Evolutionary conservation across 306 rosid species (phyloP).

Genomic region (Fragaria ananassa): DNA sequence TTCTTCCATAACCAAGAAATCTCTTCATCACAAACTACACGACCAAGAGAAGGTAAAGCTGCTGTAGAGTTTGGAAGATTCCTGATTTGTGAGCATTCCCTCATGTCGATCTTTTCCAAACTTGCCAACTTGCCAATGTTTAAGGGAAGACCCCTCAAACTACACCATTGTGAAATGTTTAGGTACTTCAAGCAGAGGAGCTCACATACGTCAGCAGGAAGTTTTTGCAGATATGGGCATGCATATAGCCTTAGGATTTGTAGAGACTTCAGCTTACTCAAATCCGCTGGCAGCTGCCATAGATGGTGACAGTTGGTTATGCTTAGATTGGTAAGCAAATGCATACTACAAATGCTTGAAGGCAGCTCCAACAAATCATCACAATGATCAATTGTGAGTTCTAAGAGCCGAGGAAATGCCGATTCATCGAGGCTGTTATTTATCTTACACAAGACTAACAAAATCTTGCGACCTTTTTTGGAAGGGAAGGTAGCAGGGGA

Average conservation of each 20-base stretch:
- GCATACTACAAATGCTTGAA: conserved; percentile 57
- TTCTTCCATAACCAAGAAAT: conserved; percentile 62
- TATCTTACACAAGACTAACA: conserved; percentile 57
- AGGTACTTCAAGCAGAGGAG: conserved; percentile 52
- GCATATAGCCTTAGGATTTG: conserved; percentile 68
- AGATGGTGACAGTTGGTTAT: conserved; percentile 76
- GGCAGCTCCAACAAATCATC: conserved; percentile 59
- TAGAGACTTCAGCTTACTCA: conserved; percentile 45
- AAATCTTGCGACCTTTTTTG: conserved; percentile 50
- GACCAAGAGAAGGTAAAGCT: conserved; percentile 45
- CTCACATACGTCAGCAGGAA: conserved; percentile 53
- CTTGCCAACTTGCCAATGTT: conserved; percentile 45
- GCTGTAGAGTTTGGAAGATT: conserved; percentile 49
- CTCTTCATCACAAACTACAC: conserved; percentile 81
- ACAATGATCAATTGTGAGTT: conserved; percentile 79
- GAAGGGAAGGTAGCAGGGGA: conserved; percentile 28
- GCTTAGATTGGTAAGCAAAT: conserved; percentile 50
- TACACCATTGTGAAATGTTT: conserved; percentile 73
- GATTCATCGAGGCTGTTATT: conserved; percentile 43
- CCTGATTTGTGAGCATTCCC: conserved; percentile 66
- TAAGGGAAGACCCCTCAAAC: conserved; percentile 52
- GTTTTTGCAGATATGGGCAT: conserved; percentile 54
- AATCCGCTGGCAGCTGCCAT: conserved; percentile 48
- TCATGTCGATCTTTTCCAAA: conserved; percentile 87
- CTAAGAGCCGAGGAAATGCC: conserved; percentile 56